phyloP scores from a whole-genome alignment of 306 rosid genomes.

The Pyrus communis region DNA sequence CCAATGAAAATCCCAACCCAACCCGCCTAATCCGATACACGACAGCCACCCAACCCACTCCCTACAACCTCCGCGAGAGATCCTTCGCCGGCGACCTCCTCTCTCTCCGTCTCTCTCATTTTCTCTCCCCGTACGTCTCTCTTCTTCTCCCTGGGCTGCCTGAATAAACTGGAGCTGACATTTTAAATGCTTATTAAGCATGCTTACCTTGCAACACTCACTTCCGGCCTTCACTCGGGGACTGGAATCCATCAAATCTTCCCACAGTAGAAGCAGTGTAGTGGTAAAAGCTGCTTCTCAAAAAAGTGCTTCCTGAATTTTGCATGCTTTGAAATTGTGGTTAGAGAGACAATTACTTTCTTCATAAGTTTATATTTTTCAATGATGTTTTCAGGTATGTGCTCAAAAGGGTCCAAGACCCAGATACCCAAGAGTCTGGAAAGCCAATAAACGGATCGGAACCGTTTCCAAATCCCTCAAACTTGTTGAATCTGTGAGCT shows the following conservation, averaged over 20 bases:
- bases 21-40: too few species aligned
- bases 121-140: background rate
- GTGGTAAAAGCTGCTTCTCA: slow-evolving; percentile 47
- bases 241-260: slow-evolving; percentile 26
- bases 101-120: background rate
- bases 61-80: background rate
- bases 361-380: background rate
- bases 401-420: slow-evolving; percentile 92
- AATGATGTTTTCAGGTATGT: slow-evolving; percentile 47
- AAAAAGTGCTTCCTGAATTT: background rate
- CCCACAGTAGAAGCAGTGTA: slow-evolving; percentile 25
- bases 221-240: slow-evolving; percentile 35
- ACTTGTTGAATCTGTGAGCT: slow-evolving; percentile 71
- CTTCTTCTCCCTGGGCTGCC: background rate
- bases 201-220: slow-evolving; percentile 55
- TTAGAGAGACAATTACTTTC: background rate
- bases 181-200: slow-evolving; percentile 30
- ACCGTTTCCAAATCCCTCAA: slow-evolving; percentile 77
- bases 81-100: background rate
- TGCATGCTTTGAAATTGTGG: background rate
- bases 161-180: background rate
- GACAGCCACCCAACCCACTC: too few species aligned
- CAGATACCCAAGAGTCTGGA: slow-evolving; percentile 90
- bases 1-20: too few species aligned
- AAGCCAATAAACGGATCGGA: slow-evolving; percentile 62